A percentile compares a stretch with the other conserved stretches of the same genome.
These are phyloP conservation scores for Tetraselmis striata DNA, from an alignment of 139 green algal genomes.

Conservation along the genomic window DNA sequence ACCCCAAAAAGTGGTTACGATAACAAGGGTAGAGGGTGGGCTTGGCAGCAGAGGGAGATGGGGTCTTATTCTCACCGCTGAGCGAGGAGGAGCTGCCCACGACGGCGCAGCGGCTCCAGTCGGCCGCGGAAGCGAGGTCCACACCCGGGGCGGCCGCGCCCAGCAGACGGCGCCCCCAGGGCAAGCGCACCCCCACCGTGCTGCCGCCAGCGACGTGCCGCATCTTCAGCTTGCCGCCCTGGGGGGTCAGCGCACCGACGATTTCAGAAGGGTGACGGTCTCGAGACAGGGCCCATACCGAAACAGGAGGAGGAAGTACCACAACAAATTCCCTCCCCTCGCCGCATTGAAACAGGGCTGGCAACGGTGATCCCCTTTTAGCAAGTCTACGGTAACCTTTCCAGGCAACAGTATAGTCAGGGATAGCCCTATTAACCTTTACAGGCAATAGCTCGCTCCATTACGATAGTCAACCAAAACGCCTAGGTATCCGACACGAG, in stretches of 20 bases:
- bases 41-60: not conserved
- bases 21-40: too few species aligned
- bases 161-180: not conserved
- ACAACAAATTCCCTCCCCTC: too few species aligned
- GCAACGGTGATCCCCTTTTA: not conserved
- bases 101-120: not conserved
- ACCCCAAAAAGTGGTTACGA: too few species aligned
- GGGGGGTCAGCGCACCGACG: too few species aligned
- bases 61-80: not conserved
- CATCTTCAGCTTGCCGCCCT: not conserved
- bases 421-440: not conserved
- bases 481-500: not conserved
- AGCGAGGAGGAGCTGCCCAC: constrained; percentile 5
- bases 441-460: not conserved
- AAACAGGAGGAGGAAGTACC: too few species aligned
- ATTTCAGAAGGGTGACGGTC: too few species aligned
- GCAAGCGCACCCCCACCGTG: not conserved
- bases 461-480: not conserved
- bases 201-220: not conserved
- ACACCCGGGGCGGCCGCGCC: not conserved
- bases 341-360: not conserved
- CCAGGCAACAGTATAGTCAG: too few species aligned
- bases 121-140: not conserved
- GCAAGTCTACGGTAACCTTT: not conserved
- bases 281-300: too few species aligned